Evolutionary conservation across 1,139 yeast genomes (phyloP), one percentile per base, ranked within the genome.

Genomic region (Hemisphaericaspora subhashii): DNA sequence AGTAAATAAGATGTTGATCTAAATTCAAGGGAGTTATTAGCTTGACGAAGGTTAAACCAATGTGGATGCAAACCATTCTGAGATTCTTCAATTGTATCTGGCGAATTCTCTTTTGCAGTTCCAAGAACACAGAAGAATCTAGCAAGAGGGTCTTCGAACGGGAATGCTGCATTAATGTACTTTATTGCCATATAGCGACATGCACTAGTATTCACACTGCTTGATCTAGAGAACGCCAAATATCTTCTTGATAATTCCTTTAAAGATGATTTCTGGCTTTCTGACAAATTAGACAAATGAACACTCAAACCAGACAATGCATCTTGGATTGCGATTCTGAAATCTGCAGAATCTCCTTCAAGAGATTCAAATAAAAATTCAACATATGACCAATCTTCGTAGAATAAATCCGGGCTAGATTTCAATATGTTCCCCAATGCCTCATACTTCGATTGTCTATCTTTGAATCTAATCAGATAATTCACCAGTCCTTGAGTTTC

Each of bases 11-110:
- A 39, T 0, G 79, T 73, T 0, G 79, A 52, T 32, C 65, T 68
- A 46, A 65, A 65, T n/a, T 68, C 74, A 0, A 45, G 43, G 0
- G 68, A 62, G 33, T 66, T 68, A 4, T 76, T 60, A 0, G 79
- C 66, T 48, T 70, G 76, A 33, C 69, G 54, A 7, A 70, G 58
- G 37, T 64, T 67, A 53, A 77, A 81, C 79, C 83, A 77, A 53
- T 86, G 78, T 0, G 97, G 97, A 54, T 87, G 82, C 21, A 92
- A 66, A 0, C 98, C 98, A 44, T 79, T 79, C n/a, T 61, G 60
- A 0, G 96, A 84, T 57, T 89, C 97, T 52, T 89, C 96, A 11
- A 82, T 66, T 0, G 83, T 78, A 48, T 88, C 96, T 1, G 87
- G 72, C 38, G 86, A 69, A 48, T 84, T 85, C 3, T 59, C 61